These are phyloP conservation scores for Knoxia roxburghii DNA, from an alignment of 257 asterid species.

Conservation along the genomic window DNA sequence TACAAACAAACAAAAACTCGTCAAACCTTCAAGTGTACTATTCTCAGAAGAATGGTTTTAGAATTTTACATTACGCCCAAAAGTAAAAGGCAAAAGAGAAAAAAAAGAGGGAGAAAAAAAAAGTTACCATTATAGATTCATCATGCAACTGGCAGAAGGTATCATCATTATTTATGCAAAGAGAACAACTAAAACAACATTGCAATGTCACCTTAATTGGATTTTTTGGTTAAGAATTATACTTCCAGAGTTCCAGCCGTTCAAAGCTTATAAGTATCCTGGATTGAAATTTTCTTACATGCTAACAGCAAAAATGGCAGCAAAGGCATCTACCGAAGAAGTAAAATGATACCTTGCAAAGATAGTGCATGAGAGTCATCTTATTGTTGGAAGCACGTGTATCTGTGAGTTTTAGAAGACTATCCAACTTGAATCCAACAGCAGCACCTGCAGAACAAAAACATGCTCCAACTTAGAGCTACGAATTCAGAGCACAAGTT, in stretches of 20 bases:
- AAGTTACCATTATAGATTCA: too few species aligned
- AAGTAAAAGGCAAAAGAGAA: too few species aligned
- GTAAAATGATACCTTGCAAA: slow-evolving; percentile 67
- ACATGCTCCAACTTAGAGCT: background rate
- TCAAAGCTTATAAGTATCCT: background rate
- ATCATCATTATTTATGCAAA: too few species aligned
- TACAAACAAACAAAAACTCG: too few species aligned
- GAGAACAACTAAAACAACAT: too few species aligned
- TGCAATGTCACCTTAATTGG: too few species aligned
- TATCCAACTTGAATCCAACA: slow-evolving; percentile 95
- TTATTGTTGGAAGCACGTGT: slow-evolving; percentile 90
- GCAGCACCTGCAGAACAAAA: slow-evolving; percentile 57
- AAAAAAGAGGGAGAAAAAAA: too few species aligned
- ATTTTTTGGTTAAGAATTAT: too few species aligned
- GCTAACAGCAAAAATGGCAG: background rate
- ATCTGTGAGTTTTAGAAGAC: slow-evolving; percentile 92
- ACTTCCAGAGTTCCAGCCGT: background rate
- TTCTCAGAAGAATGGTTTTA: too few species aligned
- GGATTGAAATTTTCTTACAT: background rate
- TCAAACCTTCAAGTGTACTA: too few species aligned
- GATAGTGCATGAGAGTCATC: slow-evolving; percentile 99
- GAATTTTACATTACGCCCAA: too few species aligned
- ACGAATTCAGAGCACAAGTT: background rate
- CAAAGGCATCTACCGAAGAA: background rate
- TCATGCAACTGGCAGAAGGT: too few species aligned